Conservation (phyloP, 352 stramenopile genomes). For the Phytophthora boehmeriae region DNA sequence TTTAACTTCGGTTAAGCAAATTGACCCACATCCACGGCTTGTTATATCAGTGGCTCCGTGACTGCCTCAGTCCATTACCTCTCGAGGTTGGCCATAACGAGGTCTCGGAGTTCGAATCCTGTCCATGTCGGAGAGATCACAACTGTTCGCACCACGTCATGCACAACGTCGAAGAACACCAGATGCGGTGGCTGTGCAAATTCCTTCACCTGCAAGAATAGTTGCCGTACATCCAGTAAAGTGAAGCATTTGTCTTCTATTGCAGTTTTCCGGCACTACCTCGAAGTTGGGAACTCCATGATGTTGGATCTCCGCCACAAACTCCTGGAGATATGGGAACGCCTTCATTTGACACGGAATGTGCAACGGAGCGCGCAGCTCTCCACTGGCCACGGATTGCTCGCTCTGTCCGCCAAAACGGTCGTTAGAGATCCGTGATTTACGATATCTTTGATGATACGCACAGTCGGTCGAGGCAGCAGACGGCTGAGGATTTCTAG, state of each 20-base stretch:
- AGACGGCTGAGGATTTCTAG: constrained; percentile 20
- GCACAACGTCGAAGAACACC: constrained; percentile 42
- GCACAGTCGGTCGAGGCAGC: constrained; percentile 29
- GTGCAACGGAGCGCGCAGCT: constrained; percentile 47
- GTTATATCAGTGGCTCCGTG: too few species aligned
- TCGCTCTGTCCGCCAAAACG: constrained; percentile 22
- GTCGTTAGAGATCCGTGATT: neutral
- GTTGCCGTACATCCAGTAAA: neutral
- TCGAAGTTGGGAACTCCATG: constrained; percentile 15
- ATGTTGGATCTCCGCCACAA: constrained; percentile 26
- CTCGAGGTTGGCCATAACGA: constrained; percentile 22
- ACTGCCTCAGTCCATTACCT: neutral
- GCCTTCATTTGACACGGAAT: constrained; percentile 45
- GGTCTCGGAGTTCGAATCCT: constrained; percentile 44
- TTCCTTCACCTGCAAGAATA: constrained; percentile 34
- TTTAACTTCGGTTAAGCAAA: too few species aligned
- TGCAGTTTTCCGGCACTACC: constrained; percentile 1
- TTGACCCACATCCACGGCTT: too few species aligned
- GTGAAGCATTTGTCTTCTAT: neutral
- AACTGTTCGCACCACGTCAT: constrained; percentile 36
- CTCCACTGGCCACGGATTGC: constrained; percentile 17
- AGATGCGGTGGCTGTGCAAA: constrained; percentile 51
- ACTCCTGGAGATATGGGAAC: constrained; percentile 40
- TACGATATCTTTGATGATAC: constrained; percentile 2
- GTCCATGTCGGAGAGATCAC: constrained; percentile 46